phyloP scores from a whole-genome alignment of 2,329 filamentous ascomycete species.

The Neonectria punicea region DNA sequence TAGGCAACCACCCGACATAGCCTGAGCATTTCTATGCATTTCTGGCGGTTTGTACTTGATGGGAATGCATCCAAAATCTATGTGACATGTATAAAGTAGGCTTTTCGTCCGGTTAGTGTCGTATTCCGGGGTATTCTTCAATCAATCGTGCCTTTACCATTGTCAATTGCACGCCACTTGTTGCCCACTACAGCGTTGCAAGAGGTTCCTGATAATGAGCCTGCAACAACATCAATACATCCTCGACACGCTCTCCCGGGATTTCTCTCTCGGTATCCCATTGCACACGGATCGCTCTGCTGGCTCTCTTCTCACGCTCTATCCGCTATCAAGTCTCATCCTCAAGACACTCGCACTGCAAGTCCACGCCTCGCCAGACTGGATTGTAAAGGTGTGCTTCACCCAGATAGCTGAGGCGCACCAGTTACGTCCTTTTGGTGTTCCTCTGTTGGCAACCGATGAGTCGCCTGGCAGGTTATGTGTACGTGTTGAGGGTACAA shows the following conservation, averaged over 20 bases:
- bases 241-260: not conserved
- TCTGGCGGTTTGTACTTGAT: not conserved
- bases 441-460: not conserved
- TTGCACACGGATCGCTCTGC: not conserved
- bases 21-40: not conserved
- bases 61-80: not conserved
- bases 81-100: not conserved
- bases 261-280: not conserved
- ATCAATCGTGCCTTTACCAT: not conserved
- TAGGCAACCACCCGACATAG: slow-evolving; percentile 10
- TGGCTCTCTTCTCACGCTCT: too few species aligned
- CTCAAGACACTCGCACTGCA: not conserved
- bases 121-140: not conserved
- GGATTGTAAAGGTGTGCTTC: not conserved
- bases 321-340: not conserved
- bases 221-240: not conserved
- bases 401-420: not conserved
- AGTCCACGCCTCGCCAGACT: not conserved
- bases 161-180: not conserved
- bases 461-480: not conserved
- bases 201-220: slow-evolving; percentile 7
- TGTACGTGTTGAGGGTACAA: not conserved
- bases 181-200: not conserved
- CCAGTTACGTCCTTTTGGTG: not conserved
- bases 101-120: not conserved